Evolutionary conservation across 2,329 filamentous ascomycete species (phyloP), one percentile per base, ranked within the genome.

Genomic region (Pseudocercospora cruenta): DNA sequence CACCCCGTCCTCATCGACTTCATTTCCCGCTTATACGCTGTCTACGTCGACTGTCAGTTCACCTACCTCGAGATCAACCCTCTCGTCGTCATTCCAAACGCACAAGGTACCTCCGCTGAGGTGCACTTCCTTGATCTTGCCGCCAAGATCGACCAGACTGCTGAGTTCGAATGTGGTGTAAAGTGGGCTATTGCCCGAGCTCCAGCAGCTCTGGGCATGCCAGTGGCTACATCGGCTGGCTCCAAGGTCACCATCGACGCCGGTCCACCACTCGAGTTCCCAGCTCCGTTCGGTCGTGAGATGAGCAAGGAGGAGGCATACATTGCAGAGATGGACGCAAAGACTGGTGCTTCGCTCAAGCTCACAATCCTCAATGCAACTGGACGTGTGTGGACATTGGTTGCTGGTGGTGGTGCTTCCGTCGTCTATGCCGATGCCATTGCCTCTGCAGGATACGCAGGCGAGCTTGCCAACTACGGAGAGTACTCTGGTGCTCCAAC

Each of bases 31-130:
- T 87, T 99, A 73, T 99, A 99, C 80, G 95, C 94, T 76, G 95
- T 99, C 84, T 99, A 98, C 79, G 95, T 98, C 72, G 95, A 99
- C 87, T 96, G 92, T 89, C 95, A 99, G 84, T 99, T 99, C 88
- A 98, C 95, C 78, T 99, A 99, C 86, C 93, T 99, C 75, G 95
- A 99, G 84, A 99, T 99, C 87, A 99, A 99, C 89, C 95, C 95
- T 74, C 86, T 99, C 71, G 95, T 99, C 69, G 95, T 97, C 80
- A 94, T 99, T 77, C 95, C 95, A 81, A 98, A 98, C 82, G 90
- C 88, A 73, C 90, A 94, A 76, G 91, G 88, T 79, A 98, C 94
- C 73, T 97, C 93, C 66, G 95, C 95, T 65, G 91, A 93, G 49
- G 95, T 99, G 62, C 88, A 97, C 88, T 99, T 99, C 90, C 89